Conservation (phyloP, 108 stramenopile genomes). For the Nannochloropsis salina region DNA sequence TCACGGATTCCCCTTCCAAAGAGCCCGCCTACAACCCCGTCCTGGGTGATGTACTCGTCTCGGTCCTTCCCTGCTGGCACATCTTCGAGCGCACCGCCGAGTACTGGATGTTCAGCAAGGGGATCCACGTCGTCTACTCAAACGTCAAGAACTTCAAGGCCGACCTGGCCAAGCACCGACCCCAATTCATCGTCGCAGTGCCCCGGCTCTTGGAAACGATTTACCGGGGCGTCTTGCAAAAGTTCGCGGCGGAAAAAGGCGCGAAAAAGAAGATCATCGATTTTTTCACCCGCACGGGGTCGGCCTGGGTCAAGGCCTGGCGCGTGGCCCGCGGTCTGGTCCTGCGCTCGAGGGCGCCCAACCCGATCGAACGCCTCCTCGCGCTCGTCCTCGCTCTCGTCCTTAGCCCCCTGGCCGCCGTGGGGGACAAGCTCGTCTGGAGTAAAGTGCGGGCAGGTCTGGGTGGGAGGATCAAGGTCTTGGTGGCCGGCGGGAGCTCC, state of each 20-base stretch:
- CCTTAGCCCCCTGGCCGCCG: slow-evolving; percentile 64
- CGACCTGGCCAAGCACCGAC: slow-evolving; percentile 81
- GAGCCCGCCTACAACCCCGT: slow-evolving; percentile 29
- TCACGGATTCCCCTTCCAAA: background rate
- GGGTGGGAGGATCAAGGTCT: slow-evolving; percentile 70
- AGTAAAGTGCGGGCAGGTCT: slow-evolving; percentile 79
- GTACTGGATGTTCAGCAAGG: slow-evolving; percentile 38
- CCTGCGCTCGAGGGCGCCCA: slow-evolving; percentile 60
- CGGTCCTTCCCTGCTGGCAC: slow-evolving; percentile 47
- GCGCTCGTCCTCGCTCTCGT: slow-evolving; percentile 58
- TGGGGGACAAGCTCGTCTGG: slow-evolving; percentile 87
- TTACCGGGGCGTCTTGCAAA: slow-evolving; percentile 70
- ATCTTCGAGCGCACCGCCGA: slow-evolving; percentile 49
- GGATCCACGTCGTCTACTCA: slow-evolving; percentile 61
- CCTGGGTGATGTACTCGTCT: slow-evolving; percentile 41
- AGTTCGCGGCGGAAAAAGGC: slow-evolving; percentile 63
- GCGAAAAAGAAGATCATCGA: slow-evolving; percentile 58
- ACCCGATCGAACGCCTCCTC: slow-evolving; percentile 48
- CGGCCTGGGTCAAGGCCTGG: slow-evolving; percentile 54
- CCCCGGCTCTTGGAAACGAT: slow-evolving; percentile 82
- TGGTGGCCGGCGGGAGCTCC: slow-evolving; percentile 80
- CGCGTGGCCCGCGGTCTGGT: slow-evolving; percentile 66
- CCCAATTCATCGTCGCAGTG: slow-evolving; percentile 83
- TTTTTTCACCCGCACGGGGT: slow-evolving; percentile 61
- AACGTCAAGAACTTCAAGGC: slow-evolving; percentile 79